Evolutionary conservation across 306 rosid genomes (phyloP), one percentile per base, ranked within the genome.

Genomic region (Dryas drummondii): DNA sequence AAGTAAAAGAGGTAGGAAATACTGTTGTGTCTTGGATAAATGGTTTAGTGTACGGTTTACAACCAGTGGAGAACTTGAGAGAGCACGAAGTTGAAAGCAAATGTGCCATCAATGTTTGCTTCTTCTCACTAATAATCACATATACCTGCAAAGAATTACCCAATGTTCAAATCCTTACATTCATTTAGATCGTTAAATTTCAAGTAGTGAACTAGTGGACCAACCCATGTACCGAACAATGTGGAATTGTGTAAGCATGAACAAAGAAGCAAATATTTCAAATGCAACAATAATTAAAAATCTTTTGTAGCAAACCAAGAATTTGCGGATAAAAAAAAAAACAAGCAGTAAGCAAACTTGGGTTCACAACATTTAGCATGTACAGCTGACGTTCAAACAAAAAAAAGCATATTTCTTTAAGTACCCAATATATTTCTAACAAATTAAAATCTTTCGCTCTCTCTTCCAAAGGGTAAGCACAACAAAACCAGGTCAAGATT

Each of bases 31-130:
- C 79, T 46, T 85, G 87, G 70, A 79, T 75, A 44, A 78, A 65
- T 49, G 88, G 83, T 72, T 80, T 83, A 50, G 85, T 76, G 84
- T 52, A 66, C 19, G 86, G 80, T 82, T 86, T 91, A 54, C 77
- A 81, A 75, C 82, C 78, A 58, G 96, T 70, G 66, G 93, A 70
- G 73, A 83, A 22, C 26, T 88, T 81, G 72, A 87, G 78, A 62
- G 88, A 79, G 78, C 84, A 84, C n/a, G 98, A 91, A 76, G 91
- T 86, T 63, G 97, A 90, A 76, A 94, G 85, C 61, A 88, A 81
- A 19, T 91, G 91, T 8, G 96, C 89, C 98, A 82, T 86, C 75
- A 66, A 65, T 73, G 4, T 19, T 52, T 26, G 66, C 60, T 60
- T 72, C 73, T 74, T 65, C 52, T 48, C 47, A 71, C 68, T 78